phyloP scores from a whole-genome alignment of 495 filamentous ascomycete species.

The Aspergillus kassunensis region DNA sequence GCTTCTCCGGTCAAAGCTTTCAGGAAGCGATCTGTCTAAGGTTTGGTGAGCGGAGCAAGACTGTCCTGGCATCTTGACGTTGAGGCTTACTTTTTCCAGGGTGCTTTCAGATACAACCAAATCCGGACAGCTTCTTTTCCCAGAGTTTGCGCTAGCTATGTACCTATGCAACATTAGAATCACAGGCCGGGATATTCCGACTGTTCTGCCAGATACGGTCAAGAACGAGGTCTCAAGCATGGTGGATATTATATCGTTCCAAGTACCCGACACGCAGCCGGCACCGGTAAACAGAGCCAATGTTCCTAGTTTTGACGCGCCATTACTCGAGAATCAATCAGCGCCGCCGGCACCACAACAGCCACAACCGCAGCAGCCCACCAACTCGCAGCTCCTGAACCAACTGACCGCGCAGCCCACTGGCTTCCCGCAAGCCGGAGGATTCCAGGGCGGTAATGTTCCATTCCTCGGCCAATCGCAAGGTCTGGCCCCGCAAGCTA shows the following conservation, averaged over 20 bases:
- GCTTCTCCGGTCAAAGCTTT: slow-evolving; percentile 78
- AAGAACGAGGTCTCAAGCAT: slow-evolving; percentile 98
- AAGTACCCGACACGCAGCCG: slow-evolving; percentile 73
- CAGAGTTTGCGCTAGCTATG: slow-evolving; percentile 97
- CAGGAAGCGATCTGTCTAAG: slow-evolving; percentile 75
- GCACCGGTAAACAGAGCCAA: slow-evolving; percentile 54
- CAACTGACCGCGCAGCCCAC: slow-evolving; percentile 72
- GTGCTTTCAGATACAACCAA: slow-evolving; percentile 95
- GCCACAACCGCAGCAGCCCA: slow-evolving; percentile 73
- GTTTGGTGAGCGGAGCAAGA: slow-evolving; percentile 63
- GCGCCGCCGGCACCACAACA: slow-evolving; percentile 75
- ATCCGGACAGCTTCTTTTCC: slow-evolving; percentile 93
- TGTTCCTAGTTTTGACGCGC: slow-evolving; percentile 72
- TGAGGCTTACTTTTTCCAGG: slow-evolving; percentile 43
- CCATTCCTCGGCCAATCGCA: slow-evolving; percentile 31
- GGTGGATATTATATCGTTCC: slow-evolving; percentile 99
- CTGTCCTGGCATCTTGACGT: not conserved
- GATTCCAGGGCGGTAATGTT: slow-evolving; percentile 13
- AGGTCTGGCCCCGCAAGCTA: slow-evolving; percentile 32
- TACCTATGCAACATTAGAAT: slow-evolving; percentile 95
- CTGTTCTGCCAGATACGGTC: slow-evolving; percentile 72
- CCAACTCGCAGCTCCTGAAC: slow-evolving; percentile 70
- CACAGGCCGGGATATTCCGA: slow-evolving; percentile 76
- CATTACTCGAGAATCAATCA: slow-evolving; percentile 57
- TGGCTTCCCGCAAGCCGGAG: slow-evolving; percentile 57